Evolutionary conservation across 495 filamentous ascomycete species (phyloP).

Genomic region (Monascus purpureus): DNA sequence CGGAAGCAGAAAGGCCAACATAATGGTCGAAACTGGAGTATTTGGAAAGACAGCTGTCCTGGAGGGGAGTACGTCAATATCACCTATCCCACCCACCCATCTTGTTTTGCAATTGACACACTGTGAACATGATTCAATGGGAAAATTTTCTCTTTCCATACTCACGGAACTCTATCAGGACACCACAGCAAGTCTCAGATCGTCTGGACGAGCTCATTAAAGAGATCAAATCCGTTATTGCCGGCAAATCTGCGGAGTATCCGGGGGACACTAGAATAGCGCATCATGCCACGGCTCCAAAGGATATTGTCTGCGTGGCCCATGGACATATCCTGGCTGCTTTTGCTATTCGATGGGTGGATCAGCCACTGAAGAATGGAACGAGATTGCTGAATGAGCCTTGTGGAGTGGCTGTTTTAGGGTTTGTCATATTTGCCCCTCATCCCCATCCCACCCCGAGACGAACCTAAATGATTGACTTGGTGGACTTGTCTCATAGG

Average conservation of each 20-base stretch:
- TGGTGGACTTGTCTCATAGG: slow-evolving; percentile 1
- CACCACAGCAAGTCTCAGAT: slow-evolving; percentile 4
- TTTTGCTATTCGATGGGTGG: slow-evolving; percentile 6
- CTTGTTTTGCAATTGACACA: too few relatives aligned
- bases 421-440: slow-evolving; percentile 3
- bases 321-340: slow-evolving; percentile 8
- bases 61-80: slow-evolving; percentile 8
- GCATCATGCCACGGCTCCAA: background rate
- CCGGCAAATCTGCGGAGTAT: slow-evolving; percentile 2
- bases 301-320: slow-evolving; percentile 7
- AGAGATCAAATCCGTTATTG: slow-evolving; percentile 1
- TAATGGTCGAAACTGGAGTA: slow-evolving; percentile 12
- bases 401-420: slow-evolving; percentile 5
- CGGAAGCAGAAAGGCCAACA: background rate
- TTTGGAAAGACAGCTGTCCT: slow-evolving; percentile 20
- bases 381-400: slow-evolving; percentile 7
- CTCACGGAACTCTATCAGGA: slow-evolving; percentile 2
- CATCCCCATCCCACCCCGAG: background rate
- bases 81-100: too few relatives aligned
- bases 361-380: slow-evolving; percentile 3
- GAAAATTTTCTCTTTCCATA: background rate
- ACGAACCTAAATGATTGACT: too few relatives aligned
- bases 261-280: background rate
- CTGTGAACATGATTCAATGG: too few relatives aligned
- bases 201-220: slow-evolving; percentile 3